A percentile compares a stretch with the other conserved stretches of the same genome.
Evolutionary conservation across 352 stramenopile genomes (phyloP).

Genomic region (Phytophthora ohioensis): DNA sequence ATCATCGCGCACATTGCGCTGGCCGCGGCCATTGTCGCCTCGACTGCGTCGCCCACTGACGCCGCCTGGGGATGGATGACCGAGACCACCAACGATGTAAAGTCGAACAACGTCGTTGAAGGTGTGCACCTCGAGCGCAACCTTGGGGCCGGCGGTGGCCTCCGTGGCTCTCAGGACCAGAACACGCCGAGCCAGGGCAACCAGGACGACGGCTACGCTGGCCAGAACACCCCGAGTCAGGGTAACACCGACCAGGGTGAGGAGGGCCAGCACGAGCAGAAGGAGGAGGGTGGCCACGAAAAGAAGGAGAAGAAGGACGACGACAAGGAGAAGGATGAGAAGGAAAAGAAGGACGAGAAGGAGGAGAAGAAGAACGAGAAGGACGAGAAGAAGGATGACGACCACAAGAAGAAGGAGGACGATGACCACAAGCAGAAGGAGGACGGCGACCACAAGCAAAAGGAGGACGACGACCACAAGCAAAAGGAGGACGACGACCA

Average conservation of each 20-base stretch:
- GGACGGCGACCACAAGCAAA: neutral
- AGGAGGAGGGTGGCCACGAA: neutral
- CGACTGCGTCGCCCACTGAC: conserved; percentile 24
- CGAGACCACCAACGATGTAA: conserved; percentile 18
- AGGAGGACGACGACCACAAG: neutral
- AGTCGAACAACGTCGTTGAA: conserved; percentile 18
- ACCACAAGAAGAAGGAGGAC: conserved; percentile 4
- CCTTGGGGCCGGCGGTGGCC: conserved; percentile 33
- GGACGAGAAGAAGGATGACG: neutral
- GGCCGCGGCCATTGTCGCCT: conserved; percentile 33
- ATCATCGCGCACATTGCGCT: conserved; percentile 44
- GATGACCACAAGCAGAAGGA: conserved; percentile 7
- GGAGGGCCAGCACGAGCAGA: conserved; percentile 23
- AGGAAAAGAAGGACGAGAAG: conserved; percentile 1
- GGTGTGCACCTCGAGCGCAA: conserved; percentile 22
- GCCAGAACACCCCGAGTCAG: conserved; percentile 18
- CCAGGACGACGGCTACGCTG: conserved; percentile 12
- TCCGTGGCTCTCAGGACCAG: conserved; percentile 22
- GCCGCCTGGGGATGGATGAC: conserved; percentile 34
- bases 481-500: neutral
- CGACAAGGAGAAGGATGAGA: neutral
- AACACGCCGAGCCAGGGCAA: conserved; percentile 21
- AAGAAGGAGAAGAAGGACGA: neutral
- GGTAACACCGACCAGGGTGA: conserved; percentile 18
- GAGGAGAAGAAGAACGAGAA: neutral